These are phyloP conservation scores for Lactarius indigo DNA, from an alignment of 768 basidiomycete species.

Conservation along the genomic window DNA sequence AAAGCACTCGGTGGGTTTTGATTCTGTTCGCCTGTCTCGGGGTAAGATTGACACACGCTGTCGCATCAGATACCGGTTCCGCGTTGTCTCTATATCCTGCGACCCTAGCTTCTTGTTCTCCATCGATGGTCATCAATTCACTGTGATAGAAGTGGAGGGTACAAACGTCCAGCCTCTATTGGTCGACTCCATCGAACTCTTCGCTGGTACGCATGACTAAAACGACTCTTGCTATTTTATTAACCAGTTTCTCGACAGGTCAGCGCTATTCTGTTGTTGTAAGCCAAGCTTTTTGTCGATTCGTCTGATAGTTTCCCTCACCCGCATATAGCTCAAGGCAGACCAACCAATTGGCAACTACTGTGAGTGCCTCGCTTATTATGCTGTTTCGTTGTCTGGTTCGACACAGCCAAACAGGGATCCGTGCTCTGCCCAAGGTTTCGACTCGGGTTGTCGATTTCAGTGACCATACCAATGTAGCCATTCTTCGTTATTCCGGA, in stretches of 20 bases:
- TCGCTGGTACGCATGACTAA: slow-evolving; percentile 33
- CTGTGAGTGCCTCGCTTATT: slow-evolving; percentile 32
- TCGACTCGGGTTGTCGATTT: slow-evolving; percentile 28
- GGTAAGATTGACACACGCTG: not conserved
- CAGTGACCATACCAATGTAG: slow-evolving; percentile 35
- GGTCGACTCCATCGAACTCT: slow-evolving; percentile 42
- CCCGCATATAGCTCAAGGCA: slow-evolving; percentile 34
- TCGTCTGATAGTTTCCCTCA: not conserved
- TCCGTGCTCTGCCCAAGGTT: slow-evolving; percentile 27
- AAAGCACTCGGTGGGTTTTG: slow-evolving; percentile 16
- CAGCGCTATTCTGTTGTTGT: slow-evolving; percentile 32
- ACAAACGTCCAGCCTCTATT: slow-evolving; percentile 32
- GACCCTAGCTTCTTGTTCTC: slow-evolving; percentile 40
- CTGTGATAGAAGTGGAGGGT: slow-evolving; percentile 44
- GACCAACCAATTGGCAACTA: slow-evolving; percentile 43
- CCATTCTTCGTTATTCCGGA: slow-evolving; percentile 39
- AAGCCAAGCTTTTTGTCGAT: not conserved
- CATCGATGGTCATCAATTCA: slow-evolving; percentile 38
- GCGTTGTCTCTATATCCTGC: slow-evolving; percentile 25
- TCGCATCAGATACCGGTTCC: slow-evolving; percentile 25
- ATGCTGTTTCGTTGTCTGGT: not conserved
- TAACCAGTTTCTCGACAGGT: slow-evolving; percentile 9
- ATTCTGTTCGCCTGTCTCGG: not conserved
- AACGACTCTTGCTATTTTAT: not conserved
- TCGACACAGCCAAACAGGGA: slow-evolving; percentile 14